Evolutionary conservation across 164 flowering plant genomes (phyloP).

Genomic region (grape (Vitis vinifera)): DNA sequence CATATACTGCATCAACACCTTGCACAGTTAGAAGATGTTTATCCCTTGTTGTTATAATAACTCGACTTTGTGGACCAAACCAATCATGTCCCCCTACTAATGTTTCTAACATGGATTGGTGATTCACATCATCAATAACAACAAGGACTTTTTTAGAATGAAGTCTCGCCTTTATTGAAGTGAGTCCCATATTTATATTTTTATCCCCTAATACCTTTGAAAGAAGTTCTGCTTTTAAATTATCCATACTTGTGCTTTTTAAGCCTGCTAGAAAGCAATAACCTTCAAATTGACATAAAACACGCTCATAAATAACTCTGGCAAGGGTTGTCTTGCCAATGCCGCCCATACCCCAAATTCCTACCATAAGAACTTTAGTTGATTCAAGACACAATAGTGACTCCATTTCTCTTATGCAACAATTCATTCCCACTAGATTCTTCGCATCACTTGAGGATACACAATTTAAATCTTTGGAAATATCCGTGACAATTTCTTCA

Average conservation of each 20-base stretch:
- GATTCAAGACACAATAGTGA: too few species aligned
- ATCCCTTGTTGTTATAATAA: constrained; percentile 11
- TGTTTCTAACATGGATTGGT: constrained; percentile 7
- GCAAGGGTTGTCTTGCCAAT: constrained; percentile 34
- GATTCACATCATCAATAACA: constrained; percentile 34
- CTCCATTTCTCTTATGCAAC: too few species aligned
- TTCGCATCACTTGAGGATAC: too few species aligned
- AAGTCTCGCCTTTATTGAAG: background rate
- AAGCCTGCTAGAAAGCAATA: constrained; percentile 19
- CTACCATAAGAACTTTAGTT: constrained; percentile 2
- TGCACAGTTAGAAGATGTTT: background rate
- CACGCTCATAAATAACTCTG: background rate
- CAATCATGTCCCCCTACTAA: constrained; percentile 7
- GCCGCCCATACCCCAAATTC: constrained; percentile 32
- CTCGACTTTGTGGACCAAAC: constrained; percentile 21
- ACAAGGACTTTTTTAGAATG: constrained; percentile 12
- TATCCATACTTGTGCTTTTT: background rate
- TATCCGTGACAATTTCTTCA: too few species aligned
- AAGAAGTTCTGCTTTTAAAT: constrained; percentile 11
- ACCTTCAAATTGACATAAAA: constrained; percentile 6
- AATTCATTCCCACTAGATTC: too few species aligned
- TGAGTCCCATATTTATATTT: background rate
- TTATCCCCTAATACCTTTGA: background rate
- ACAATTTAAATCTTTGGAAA: too few species aligned
- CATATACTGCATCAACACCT: background rate